Conservation (phyloP, 169 alveolate species). For the Plasmodium cynomolgi region DNA sequence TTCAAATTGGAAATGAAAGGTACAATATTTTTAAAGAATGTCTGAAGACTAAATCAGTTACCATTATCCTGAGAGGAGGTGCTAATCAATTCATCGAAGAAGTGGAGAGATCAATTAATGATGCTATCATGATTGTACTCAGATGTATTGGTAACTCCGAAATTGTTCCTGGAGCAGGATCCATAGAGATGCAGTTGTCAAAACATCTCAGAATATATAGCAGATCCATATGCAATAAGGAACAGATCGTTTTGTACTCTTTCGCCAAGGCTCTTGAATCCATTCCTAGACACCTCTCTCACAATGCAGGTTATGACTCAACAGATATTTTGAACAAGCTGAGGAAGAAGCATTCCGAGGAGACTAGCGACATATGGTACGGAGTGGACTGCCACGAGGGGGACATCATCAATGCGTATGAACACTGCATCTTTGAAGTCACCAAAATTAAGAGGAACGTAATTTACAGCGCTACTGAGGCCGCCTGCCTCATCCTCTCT, state of each 20-base stretch:
- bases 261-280: slow-evolving; percentile 97
- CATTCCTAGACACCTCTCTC: slow-evolving; percentile 97
- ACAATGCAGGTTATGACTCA: slow-evolving; percentile 97
- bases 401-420: slow-evolving; percentile 91
- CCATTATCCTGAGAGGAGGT: slow-evolving; percentile 98
- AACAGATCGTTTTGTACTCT: slow-evolving; percentile 93
- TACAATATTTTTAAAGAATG: slow-evolving; percentile 96
- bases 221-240: slow-evolving; percentile 92
- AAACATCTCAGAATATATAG: slow-evolving; percentile 79
- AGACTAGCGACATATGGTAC: slow-evolving; percentile 85
- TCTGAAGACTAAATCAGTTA: slow-evolving; percentile 92
- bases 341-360: slow-evolving; percentile 92
- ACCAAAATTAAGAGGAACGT: slow-evolving; percentile 95
- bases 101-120: slow-evolving; percentile 97
- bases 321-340: slow-evolving; percentile 94
- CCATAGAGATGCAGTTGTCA: slow-evolving; percentile 92
- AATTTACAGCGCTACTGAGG: slow-evolving; percentile 97
- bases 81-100: slow-evolving; percentile 98
- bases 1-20: slow-evolving; percentile 97
- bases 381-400: slow-evolving; percentile 96
- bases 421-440: slow-evolving; percentile 97
- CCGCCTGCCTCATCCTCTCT: slow-evolving; percentile 96
- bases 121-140: slow-evolving; percentile 97
- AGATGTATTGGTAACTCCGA: slow-evolving; percentile 93
- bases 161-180: slow-evolving; percentile 99